Base-by-base conservation (phyloP, 345 rosid species). In the Firmiana major region DNA sequence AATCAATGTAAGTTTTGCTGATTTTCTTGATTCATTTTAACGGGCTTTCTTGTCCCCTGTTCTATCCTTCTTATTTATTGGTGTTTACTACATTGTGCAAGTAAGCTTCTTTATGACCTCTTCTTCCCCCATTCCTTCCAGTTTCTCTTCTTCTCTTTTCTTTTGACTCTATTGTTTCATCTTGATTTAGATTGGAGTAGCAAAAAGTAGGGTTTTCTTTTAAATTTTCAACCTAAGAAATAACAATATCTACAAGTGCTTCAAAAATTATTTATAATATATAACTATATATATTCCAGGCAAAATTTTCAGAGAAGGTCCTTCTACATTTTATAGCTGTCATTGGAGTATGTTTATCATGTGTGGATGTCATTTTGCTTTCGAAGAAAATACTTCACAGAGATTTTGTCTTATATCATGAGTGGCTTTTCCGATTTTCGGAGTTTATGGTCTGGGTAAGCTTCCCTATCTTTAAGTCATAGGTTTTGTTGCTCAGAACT, bases 401-500 rank as follows among this genome's bases (percentile, higher is more conserved):
- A 71, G 90, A 87, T 57, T 78, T 83, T 78, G 43, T 84, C 21
- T 53, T 62, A 9, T 88, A 87, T 81, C 79, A 86, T 73, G 82
- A 81, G 66, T 89, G 86, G 90, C 87, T 91, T 84, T 86, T 83
- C 79, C 77, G 78, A 76, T 75, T 86, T 77, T 90, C 92, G 57
- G 84, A 81, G 71, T 81, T 89, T 70, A 73, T 84, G 53, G 84
- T 89, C 24, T 92, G 97, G 96, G 98, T 94, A 84, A 88, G 92
- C 65, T 78, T 73, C 70, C 71, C 9, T 40, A 69, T 63, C n/a
- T 70, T 53, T 64, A 46, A 2, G 43, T 15, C 76, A 34, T 55
- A 62, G 19, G 42, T 65, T 38, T n/a, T 65, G 21, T n/a, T 76
- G 63, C 74, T 53, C 31, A 22, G 19, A 72, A 22, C 34, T 64